Base-by-base conservation (phyloP, 768 basidiomycete genomes). In the Trichaptum fuscoviolaceum region DNA sequence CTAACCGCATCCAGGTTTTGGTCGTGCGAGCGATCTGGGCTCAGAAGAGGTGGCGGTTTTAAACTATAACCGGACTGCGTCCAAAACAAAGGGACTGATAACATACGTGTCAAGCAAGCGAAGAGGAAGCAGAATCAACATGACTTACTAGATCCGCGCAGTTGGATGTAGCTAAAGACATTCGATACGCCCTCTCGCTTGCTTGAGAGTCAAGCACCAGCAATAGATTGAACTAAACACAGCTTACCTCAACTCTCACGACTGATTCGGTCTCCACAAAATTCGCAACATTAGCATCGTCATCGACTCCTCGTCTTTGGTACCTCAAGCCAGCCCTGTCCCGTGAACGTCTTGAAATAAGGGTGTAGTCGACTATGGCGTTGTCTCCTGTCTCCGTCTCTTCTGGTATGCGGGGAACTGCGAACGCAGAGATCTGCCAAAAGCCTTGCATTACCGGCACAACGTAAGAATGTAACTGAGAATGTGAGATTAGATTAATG, bases 201-300 rank as follows among this genome's bases (percentile, higher is more conserved):
- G 62, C 67, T 24, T 30, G 20, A 65, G 3, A 6, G 58, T 12
- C 3, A 36, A 42, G 63, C 42, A 66, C 15, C 0, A 62, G 25
- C 64, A 72, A 66, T 70, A 23, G 27, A 0, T 9, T 23, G 17
- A 17, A 24, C 68, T n/a, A 20, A 26, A 18, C 5, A 23, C 15
- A 18, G 75, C 83, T 52, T 67, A 93, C 95, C 82, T 91, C 85
- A 12, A 96, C 85, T 58, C 88, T 82, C 81, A 93, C 86, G 64
- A 96, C 88, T 1, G 92, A 90, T 78, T 98, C 96, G 0, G 94
- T 95, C 77, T 98, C 94, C 1, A 98, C 95, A 73, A 98, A 95
- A 77, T 99, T 99, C 0, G 95, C 96, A 3, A 95, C 96, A 73
- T 93, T 85, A 6, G 95, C 93, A 67, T 92, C 89, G 69, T 96